Percentiles rank a stretch among this genome's conserved stretches.
phyloP scores from a whole-genome alignment of 176 grass and related monocot genomes.

The Raddia distichophylla region DNA sequence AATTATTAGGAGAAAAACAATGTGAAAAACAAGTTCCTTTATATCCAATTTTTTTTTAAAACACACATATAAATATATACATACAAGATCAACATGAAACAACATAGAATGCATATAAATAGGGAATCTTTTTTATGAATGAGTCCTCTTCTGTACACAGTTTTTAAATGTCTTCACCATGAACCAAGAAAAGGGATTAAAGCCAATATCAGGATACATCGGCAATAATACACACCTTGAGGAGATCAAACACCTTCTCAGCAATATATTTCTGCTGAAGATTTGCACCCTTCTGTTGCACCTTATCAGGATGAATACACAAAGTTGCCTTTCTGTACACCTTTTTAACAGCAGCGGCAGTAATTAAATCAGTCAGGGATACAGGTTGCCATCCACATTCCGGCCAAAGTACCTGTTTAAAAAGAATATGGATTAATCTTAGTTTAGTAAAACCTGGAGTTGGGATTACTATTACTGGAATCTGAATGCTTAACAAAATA shows the following conservation, averaged over 20 bases:
- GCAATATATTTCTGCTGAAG: constrained; percentile 80
- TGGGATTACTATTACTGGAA: background rate
- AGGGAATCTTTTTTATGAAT: background rate
- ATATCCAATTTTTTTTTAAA: constrained; percentile 1
- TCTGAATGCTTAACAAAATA: constrained; percentile 18
- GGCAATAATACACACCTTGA: constrained; percentile 61
- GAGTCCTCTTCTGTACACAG: background rate
- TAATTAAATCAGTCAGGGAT: constrained; percentile 80
- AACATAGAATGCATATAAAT: constrained; percentile 13
- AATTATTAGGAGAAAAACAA: constrained; percentile 19
- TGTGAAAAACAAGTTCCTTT: background rate
- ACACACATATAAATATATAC: background rate
- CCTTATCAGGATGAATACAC: constrained; percentile 86
- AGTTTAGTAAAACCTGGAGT: constrained; percentile 23
- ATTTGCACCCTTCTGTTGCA: constrained; percentile 80
- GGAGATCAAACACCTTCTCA: constrained; percentile 88
- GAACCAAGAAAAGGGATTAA: constrained; percentile 6
- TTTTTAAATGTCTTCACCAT: constrained; percentile 17
- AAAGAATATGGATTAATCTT: constrained; percentile 28
- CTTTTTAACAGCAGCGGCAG: constrained; percentile 70
- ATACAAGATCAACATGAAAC: background rate
- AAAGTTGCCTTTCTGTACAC: constrained; percentile 80
- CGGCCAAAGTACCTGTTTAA: constrained; percentile 76
- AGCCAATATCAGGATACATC: constrained; percentile 2
- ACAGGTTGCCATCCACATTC: constrained; percentile 88